These are phyloP conservation scores for Cladosporium sp. DNA, from an alignment of 2,329 filamentous ascomycete genomes.

Conservation along the genomic window DNA sequence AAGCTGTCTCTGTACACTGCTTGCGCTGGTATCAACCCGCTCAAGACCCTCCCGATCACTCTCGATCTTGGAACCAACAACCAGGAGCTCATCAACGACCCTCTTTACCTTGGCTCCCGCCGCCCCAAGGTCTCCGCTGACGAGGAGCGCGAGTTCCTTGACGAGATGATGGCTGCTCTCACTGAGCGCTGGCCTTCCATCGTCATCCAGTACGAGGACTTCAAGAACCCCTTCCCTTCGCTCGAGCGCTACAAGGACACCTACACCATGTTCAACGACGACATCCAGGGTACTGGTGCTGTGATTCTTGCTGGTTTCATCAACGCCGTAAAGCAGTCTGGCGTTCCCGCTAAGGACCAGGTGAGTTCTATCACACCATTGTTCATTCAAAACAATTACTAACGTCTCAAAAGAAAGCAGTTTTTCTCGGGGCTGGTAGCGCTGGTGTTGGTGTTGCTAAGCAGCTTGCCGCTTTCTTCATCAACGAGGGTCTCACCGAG, in stretches of 20 bases:
- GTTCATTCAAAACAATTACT: too few relatives aligned
- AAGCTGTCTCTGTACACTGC: slow-evolving; percentile 95
- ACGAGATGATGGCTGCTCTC: slow-evolving; percentile 93
- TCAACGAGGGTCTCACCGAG: slow-evolving; percentile 85
- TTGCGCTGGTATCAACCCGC: slow-evolving; percentile 89
- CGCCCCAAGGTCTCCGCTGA: slow-evolving; percentile 74
- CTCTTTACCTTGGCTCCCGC: slow-evolving; percentile 88
- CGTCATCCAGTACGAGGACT: slow-evolving; percentile 93
- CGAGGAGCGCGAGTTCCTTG: slow-evolving; percentile 87
- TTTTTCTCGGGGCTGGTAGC: slow-evolving; percentile 94
- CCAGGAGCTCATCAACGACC: slow-evolving; percentile 67
- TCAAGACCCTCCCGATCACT: slow-evolving; percentile 62
- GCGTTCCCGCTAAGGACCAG: slow-evolving; percentile 83
- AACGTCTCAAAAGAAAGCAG: slow-evolving; percentile 59
- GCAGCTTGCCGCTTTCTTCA: slow-evolving; percentile 97
- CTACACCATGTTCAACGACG: slow-evolving; percentile 97
- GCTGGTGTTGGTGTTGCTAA: slow-evolving; percentile 97
- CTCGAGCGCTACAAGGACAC: slow-evolving; percentile 83
- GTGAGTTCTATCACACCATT: too few relatives aligned
- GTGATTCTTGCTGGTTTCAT: slow-evolving; percentile 86
- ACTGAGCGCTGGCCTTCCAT: slow-evolving; percentile 74
- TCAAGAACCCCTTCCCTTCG: slow-evolving; percentile 95
- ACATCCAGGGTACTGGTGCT: slow-evolving; percentile 95
- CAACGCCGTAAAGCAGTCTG: slow-evolving; percentile 77
- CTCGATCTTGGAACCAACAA: slow-evolving; percentile 66